Conservation (phyloP, 768 basidiomycete genomes). For the Kwoniella sp. region DNA sequence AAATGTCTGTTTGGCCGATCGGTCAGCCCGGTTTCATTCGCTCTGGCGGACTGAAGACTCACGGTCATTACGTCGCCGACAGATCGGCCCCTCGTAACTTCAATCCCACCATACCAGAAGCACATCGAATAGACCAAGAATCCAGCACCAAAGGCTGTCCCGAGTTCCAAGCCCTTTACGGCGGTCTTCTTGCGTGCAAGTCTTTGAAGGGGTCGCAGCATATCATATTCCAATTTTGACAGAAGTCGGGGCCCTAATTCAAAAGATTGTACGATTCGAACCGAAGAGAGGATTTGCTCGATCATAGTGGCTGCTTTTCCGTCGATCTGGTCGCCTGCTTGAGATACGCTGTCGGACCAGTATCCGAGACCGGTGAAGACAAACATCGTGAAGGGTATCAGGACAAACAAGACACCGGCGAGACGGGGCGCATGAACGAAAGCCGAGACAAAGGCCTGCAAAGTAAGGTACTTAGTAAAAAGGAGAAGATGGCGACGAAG, state of each 20-base stretch:
- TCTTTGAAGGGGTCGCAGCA: slow-evolving; percentile 28
- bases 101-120: slow-evolving; percentile 49
- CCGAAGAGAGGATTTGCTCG: slow-evolving; percentile 48
- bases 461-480: too few relatives aligned
- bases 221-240: slow-evolving; percentile 23
- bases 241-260: slow-evolving; percentile 26
- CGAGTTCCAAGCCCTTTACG: slow-evolving; percentile 33
- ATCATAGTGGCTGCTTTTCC: slow-evolving; percentile 38
- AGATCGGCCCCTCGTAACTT: slow-evolving; percentile 30
- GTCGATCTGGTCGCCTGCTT: slow-evolving; percentile 22
- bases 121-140: slow-evolving; percentile 37
- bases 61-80: slow-evolving; percentile 47
- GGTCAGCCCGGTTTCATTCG: neutral
- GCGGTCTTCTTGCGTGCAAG: slow-evolving; percentile 23
- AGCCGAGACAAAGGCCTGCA: slow-evolving; percentile 37
- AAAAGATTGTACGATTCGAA: slow-evolving; percentile 49
- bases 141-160: slow-evolving; percentile 28
- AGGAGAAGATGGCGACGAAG: too few relatives aligned
- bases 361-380: slow-evolving; percentile 29
- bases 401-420: slow-evolving; percentile 42
- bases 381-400: slow-evolving; percentile 33
- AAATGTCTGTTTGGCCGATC: slow-evolving; percentile 24
- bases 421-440: slow-evolving; percentile 35
- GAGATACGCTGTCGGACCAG: slow-evolving; percentile 31
- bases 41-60: slow-evolving; percentile 1